A percentile compares a stretch with the other conserved stretches of the same genome.
These are phyloP conservation scores for Naganishia friedmannii DNA, from an alignment of 768 basidiomycete genomes.

Conservation along the genomic window DNA sequence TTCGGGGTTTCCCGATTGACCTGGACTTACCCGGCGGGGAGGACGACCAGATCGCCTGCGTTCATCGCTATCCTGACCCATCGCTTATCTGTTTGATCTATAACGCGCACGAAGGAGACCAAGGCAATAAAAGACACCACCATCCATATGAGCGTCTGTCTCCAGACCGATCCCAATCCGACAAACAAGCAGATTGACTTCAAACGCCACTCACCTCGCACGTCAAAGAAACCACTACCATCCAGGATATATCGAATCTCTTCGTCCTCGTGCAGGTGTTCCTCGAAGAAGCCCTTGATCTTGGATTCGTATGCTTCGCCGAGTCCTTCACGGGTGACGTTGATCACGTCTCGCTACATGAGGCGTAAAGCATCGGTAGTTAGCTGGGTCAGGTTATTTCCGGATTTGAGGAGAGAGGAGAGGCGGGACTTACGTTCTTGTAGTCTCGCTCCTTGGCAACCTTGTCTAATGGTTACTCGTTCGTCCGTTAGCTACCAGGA, in stretches of 20 bases:
- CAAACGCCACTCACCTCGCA: constrained; percentile 64
- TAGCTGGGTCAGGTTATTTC: neutral
- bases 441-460: constrained; percentile 70
- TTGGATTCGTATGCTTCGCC: constrained; percentile 80
- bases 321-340: constrained; percentile 71
- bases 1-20: too few species aligned
- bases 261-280: constrained; percentile 96
- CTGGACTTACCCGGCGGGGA: constrained; percentile 68
- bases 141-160: too few species aligned
- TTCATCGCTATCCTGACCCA: constrained; percentile 80
- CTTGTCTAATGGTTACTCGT: too few species aligned
- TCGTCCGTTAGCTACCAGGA: too few species aligned
- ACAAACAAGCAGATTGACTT: too few species aligned
- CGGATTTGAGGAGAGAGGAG: too few species aligned
- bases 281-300: constrained; percentile 77
- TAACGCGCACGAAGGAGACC: too few species aligned
- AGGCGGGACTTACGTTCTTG: constrained; percentile 60
- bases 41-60: constrained; percentile 76
- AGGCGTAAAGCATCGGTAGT: neutral
- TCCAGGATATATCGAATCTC: constrained; percentile 84
- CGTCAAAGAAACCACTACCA: constrained; percentile 89
- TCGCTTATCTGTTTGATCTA: constrained; percentile 31
- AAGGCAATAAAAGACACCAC: too few species aligned
- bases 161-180: too few species aligned
- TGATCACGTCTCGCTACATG: constrained; percentile 65